Evolutionary conservation across 306 rosid genomes (phyloP).

Genomic region (Cercis canadensis): DNA sequence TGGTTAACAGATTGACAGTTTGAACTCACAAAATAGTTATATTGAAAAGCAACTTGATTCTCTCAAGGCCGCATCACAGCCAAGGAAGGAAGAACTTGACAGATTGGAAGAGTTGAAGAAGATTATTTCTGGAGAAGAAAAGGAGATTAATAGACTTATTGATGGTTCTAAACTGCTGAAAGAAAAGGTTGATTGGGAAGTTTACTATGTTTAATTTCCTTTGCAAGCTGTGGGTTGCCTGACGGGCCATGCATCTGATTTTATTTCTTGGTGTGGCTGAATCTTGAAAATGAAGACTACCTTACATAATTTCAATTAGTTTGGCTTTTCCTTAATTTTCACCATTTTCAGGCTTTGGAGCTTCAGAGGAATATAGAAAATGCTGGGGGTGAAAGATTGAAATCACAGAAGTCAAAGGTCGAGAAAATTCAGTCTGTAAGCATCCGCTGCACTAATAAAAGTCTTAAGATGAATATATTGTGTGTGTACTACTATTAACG

Average conservation of each 20-base stretch:
- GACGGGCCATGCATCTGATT: slow-evolving; percentile 32
- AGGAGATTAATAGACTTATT: slow-evolving; percentile 62
- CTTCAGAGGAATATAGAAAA: slow-evolving; percentile 87
- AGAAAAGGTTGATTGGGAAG: slow-evolving; percentile 65
- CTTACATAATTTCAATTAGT: slow-evolving; percentile 33
- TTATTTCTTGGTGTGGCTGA: slow-evolving; percentile 13
- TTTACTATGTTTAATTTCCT: slow-evolving; percentile 14
- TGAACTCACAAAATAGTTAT: slow-evolving; percentile 72
- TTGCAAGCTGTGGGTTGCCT: slow-evolving; percentile 29
- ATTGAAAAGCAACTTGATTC: slow-evolving; percentile 84
- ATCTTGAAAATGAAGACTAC: slow-evolving; percentile 20
- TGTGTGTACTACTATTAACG: slow-evolving; percentile 41
- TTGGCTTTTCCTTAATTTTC: slow-evolving; percentile 2
- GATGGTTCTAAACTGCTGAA: slow-evolving; percentile 82
- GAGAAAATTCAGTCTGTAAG: slow-evolving; percentile 89
- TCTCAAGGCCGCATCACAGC: slow-evolving; percentile 80
- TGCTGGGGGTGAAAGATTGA: slow-evolving; percentile 88
- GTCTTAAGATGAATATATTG: slow-evolving; percentile 28
- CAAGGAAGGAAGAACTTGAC: slow-evolving; percentile 71
- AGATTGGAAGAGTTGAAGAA: slow-evolving; percentile 69
- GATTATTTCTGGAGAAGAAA: slow-evolving; percentile 70
- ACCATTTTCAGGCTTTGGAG: slow-evolving; percentile 63
- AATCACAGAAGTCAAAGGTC: slow-evolving; percentile 82
- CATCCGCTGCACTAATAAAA: slow-evolving; percentile 26
- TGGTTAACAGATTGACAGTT: slow-evolving; percentile 50